Percentiles rank a stretch among this genome's conserved stretches.
These are phyloP conservation scores for Blastobotrys aristatus DNA, from an alignment of 1,139 yeast genomes.

Conservation along the genomic window DNA sequence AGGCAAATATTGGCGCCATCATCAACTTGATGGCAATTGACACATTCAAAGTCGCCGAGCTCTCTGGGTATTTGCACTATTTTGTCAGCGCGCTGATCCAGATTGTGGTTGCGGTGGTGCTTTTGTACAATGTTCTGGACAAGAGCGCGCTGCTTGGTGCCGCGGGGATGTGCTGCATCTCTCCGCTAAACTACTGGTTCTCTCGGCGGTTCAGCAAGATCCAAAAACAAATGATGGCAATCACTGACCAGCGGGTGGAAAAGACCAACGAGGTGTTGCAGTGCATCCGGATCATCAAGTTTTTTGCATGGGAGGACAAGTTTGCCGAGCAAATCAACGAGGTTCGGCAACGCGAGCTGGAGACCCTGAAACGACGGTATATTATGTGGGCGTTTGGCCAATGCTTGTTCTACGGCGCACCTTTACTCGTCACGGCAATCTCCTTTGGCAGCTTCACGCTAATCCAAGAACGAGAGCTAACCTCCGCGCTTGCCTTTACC, in stretches of 20 bases:
- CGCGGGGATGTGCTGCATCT: slow-evolving; percentile 50
- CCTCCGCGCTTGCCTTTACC: slow-evolving; percentile 91
- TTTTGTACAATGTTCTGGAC: slow-evolving; percentile 71
- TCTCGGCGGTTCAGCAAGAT: slow-evolving; percentile 57
- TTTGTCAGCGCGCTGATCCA: slow-evolving; percentile 69
- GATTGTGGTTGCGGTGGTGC: slow-evolving; percentile 58
- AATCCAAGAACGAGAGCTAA: slow-evolving; percentile 60
- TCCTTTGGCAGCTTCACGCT: slow-evolving; percentile 79
- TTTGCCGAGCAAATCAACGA: slow-evolving; percentile 67
- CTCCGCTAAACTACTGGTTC: slow-evolving; percentile 71
- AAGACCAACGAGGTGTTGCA: slow-evolving; percentile 91
- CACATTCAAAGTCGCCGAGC: slow-evolving; percentile 87
- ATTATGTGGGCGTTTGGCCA: slow-evolving; percentile 62
- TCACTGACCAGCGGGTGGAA: slow-evolving; percentile 87
- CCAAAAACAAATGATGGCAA: slow-evolving; percentile 67
- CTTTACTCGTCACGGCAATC: slow-evolving; percentile 69
- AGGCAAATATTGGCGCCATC: slow-evolving; percentile 84
- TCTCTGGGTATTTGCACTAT: slow-evolving; percentile 82
- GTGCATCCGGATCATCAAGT: slow-evolving; percentile 87
- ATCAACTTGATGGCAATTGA: slow-evolving; percentile 95
- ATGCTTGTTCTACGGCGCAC: slow-evolving; percentile 73
- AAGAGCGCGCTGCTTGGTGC: slow-evolving; percentile 89
- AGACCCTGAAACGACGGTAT: slow-evolving; percentile 53
- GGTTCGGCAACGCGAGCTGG: slow-evolving; percentile 69
- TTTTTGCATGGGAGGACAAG: slow-evolving; percentile 92